Evolutionary conservation across 768 basidiomycete genomes (phyloP), one percentile per base, ranked within the genome.

Genomic region (Galerina sulciceps): DNA sequence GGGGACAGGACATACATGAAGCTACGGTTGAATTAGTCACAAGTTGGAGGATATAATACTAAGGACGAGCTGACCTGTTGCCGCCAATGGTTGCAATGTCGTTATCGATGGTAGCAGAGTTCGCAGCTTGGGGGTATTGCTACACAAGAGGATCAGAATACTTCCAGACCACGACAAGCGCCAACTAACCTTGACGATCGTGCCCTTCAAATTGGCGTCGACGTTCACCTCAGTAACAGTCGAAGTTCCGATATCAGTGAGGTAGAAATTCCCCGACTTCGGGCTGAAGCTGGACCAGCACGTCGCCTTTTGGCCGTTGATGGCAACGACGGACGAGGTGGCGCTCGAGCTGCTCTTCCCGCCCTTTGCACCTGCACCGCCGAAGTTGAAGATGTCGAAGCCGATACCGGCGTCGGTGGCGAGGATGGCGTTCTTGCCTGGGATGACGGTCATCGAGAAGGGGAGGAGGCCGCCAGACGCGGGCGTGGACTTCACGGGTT

Each of bases 401-500:
- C 79, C 77, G 18, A 76, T 42, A 6, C 72, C 76, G n/a, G 79
- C 71, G 55, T 80, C 78, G 0, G 76, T 75, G 2, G 74, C 75
- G 8, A 80, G 65, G 44, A 79, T 65, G 8, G 78, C 76, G 41
- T 76, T 58, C 44, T 31, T 57, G 17, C 60, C 62, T 4, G 74
- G 65, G 46, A 80, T 74, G 41, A 77, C 51, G 5, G 75, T 76
- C 78, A 83, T 76, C n/a, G 76, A 76, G 73, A 84, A 84, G 1
- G 81, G 81, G 14, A 81, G 73, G 1, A 79, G 67, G 6, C 81
- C 83, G 26, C 81, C 79, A 18, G 62, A 54, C 1, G 75, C 64
- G 26, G 80, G 62, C 13, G 55, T 62, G 5, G 71, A 66, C 55
- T 67, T 67, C 69, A 64, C 59, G 18, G 78, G 78, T 54, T 79